Conservation (phyloP, 495 filamentous ascomycete species). For the Lasiosphaeriaceae sp. region DNA sequence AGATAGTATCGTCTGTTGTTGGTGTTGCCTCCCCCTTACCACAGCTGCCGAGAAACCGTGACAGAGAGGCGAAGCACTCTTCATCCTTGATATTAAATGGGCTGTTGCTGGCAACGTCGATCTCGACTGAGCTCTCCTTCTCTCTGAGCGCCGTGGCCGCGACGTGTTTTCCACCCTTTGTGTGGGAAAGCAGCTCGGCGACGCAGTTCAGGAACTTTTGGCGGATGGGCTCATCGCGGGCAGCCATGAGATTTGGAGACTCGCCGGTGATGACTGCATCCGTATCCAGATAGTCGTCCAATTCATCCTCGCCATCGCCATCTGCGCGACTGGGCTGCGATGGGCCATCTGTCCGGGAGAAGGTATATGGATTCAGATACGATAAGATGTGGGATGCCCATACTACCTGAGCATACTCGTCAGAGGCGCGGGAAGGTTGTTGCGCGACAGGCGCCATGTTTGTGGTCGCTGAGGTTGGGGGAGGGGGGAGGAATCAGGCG, state of each 20-base stretch:
- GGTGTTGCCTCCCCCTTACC: not conserved
- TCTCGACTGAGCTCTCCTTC: not conserved
- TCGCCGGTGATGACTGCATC: not conserved
- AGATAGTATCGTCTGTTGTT: not conserved
- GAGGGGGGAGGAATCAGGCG: not conserved
- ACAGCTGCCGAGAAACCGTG: not conserved
- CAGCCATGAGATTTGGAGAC: not conserved
- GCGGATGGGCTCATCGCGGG: not conserved
- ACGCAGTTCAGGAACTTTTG: not conserved
- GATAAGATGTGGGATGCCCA: conserved; percentile 1
- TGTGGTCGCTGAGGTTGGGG: not conserved
- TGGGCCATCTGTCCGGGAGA: not conserved
- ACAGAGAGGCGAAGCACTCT: not conserved
- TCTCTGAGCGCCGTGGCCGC: not conserved
- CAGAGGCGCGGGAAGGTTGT: not conserved
- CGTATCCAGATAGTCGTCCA: not conserved
- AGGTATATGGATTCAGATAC: not conserved
- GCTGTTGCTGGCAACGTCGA: not conserved
- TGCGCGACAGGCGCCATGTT: not conserved
- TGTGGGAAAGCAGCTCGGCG: not conserved
- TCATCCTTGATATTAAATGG: not conserved
- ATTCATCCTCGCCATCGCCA: not conserved
- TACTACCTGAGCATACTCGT: conserved; percentile 1
- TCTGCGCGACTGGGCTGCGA: not conserved
- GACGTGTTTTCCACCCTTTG: not conserved